Base-by-base conservation (phyloP, 179 eudicot species). In the Silene vulgaris region DNA sequence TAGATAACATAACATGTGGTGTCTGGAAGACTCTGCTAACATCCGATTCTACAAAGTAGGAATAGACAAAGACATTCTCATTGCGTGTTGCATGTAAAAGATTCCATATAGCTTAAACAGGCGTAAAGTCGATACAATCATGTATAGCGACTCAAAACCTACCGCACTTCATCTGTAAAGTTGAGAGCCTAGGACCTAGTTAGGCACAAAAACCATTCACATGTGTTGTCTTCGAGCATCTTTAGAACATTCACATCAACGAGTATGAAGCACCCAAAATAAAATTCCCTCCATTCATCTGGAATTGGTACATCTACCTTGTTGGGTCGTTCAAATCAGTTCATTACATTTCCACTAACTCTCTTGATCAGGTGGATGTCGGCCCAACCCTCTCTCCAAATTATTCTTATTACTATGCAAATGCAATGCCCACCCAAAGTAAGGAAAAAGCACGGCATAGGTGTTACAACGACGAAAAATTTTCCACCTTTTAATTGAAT, bases 251-350 rank as follows among this genome's bases (percentile, higher is more conserved):
- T 8, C 60, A 56, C 60, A n/a, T 14, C 19, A 56, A 56, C n/a
- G 60, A n/a, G 60, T 56, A 56, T n/a, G 20, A 20, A 56, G 60
- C 60, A 65, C 45, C 50, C 52, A 67, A 67, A 67, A 35, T 32
- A 16, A 14, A 5, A 65, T 56, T 14, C 60, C 60, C 60, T 56
- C 60, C 60, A 56, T 56, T 56, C 17, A 52, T 52, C 0, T 52
- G 59, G 6, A 16, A 14, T 52, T 14, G 59, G 59, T 16, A 52
- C 17, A 52, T 52, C 16, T 52, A 52, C 17, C 59, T 16, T 13
- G 59, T 16, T 52, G 59, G 59, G 59, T 2, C 17, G 59, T 14
- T 16, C 59, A 52, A 52, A 52, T 52, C 59, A 52, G 59, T 52
- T 52, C 17, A 52, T 4, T 16, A 16, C 19, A 29, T 65, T 14